Percentiles rank a stretch among this genome's conserved stretches.
These are phyloP conservation scores for Metschnikowia proteae DNA, from an alignment of 805 yeast genomes.

Conservation along the genomic window DNA sequence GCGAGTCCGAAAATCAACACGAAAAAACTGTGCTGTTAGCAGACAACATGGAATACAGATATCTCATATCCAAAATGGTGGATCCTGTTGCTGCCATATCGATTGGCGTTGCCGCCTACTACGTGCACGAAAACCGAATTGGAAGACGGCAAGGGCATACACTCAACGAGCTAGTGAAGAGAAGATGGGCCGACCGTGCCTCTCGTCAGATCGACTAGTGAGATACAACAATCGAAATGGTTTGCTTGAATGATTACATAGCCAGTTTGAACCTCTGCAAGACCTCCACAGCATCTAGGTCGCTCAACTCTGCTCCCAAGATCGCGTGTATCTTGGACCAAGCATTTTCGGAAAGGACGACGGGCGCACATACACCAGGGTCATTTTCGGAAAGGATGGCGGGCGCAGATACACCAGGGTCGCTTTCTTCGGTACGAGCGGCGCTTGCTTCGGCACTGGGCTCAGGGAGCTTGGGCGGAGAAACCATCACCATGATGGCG, in stretches of 20 bases:
- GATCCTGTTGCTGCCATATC: constrained; percentile 66
- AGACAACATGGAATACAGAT: constrained; percentile 37
- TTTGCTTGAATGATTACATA: not conserved
- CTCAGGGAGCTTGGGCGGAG: constrained; percentile 8
- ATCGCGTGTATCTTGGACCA: constrained; percentile 43
- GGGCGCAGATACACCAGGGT: constrained; percentile 9
- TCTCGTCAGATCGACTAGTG: not conserved
- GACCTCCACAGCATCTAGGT: constrained; percentile 22
- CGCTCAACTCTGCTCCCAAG: constrained; percentile 31
- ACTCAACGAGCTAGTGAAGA: constrained; percentile 44
- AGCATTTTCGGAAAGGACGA: constrained; percentile 24
- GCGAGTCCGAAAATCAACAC: not conserved
- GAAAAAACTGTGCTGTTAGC: not conserved
- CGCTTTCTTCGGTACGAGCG: not conserved
- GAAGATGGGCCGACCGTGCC: not conserved
- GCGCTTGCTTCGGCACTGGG: not conserved
- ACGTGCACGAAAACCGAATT: constrained; percentile 55
- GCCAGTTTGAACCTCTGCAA: constrained; percentile 26
- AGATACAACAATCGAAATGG: too few species aligned
- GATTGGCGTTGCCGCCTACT: constrained; percentile 62
- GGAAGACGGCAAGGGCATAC: constrained; percentile 59
- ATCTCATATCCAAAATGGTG: constrained; percentile 47
- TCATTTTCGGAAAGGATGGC: not conserved
- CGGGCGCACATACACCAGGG: constrained; percentile 8
- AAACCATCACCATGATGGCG: constrained; percentile 19